Percentiles rank a stretch among this genome's conserved stretches.
Conservation (phyloP, 371 early-diverging fungal species). For the Capniomyces stellatus region DNA sequence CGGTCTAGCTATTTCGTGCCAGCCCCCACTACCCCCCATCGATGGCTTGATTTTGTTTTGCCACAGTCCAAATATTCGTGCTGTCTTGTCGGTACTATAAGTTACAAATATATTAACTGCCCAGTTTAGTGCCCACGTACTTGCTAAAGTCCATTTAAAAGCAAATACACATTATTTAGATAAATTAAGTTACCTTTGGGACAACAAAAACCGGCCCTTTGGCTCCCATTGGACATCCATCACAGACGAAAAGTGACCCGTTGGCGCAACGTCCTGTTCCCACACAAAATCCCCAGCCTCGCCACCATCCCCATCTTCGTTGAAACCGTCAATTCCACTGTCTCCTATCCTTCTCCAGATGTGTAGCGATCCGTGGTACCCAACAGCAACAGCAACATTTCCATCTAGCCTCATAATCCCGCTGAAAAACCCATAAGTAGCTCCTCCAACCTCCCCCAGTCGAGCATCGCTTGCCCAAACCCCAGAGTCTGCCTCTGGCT, state of each 20-base stretch:
- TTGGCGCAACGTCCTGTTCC: conserved; percentile 46
- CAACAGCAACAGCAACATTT: conserved; percentile 46
- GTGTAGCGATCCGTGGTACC: conserved; percentile 79
- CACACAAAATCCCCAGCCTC: conserved; percentile 23
- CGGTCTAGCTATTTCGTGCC: conserved; percentile 90
- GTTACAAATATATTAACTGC: neutral
- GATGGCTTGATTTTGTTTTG: conserved; percentile 2
- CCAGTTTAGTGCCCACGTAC: neutral
- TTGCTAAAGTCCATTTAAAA: too few species aligned
- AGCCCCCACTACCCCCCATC: conserved; percentile 26
- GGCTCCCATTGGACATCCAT: conserved; percentile 73
- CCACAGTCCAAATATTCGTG: conserved; percentile 70
- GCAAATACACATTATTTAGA: neutral
- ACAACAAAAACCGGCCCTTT: conserved; percentile 44
- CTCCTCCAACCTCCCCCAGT: conserved; percentile 83
- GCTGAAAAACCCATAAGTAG: conserved; percentile 65
- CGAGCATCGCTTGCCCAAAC: conserved; percentile 73
- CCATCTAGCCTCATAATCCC: conserved; percentile 55
- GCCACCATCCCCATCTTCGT: neutral
- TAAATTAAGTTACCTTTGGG: conserved; percentile 30
- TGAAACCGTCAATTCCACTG: too few species aligned
- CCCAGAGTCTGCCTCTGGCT: conserved; percentile 56
- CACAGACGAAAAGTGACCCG: conserved; percentile 63
- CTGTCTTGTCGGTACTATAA: conserved; percentile 68
- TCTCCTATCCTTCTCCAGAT: conserved; percentile 35